Evolutionary conservation across 2,329 filamentous ascomycete species (phyloP).

Genomic region (Xylariaceae sp.): DNA sequence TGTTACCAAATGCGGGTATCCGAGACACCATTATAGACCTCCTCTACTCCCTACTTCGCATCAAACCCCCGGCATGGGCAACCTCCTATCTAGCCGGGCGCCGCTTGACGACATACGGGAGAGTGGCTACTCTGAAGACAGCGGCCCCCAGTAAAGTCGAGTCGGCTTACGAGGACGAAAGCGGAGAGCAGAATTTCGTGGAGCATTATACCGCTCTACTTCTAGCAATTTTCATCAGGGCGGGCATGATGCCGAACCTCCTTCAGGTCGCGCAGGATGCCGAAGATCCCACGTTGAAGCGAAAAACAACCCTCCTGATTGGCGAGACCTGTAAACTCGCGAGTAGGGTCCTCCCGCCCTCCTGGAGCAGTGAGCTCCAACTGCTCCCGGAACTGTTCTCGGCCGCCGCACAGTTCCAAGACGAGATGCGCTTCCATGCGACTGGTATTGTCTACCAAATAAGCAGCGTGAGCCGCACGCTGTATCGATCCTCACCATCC

Average conservation of each 20-base stretch:
- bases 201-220: constrained; percentile 91
- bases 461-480: constrained; percentile 88
- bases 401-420: constrained; percentile 63
- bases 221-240: constrained; percentile 75
- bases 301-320: constrained; percentile 84
- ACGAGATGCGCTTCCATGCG: constrained; percentile 68
- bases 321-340: constrained; percentile 88
- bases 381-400: constrained; percentile 80
- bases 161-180: constrained; percentile 54
- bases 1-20: constrained; percentile 47
- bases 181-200: constrained; percentile 73
- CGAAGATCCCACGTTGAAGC: constrained; percentile 62
- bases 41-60: constrained; percentile 70
- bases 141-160: constrained; percentile 39
- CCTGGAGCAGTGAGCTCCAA: constrained; percentile 78
- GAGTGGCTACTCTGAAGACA: constrained; percentile 76
- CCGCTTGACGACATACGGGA: constrained; percentile 89
- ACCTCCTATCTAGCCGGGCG: constrained; percentile 90
- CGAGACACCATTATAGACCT: constrained; percentile 80
- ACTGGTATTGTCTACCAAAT: constrained; percentile 95
- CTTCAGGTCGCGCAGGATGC: constrained; percentile 60
- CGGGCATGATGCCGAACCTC: constrained; percentile 60
- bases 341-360: constrained; percentile 72
- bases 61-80: constrained; percentile 92
- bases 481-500: constrained; percentile 68